Percentiles rank a stretch among this genome's conserved stretches.
Conservation (phyloP, 257 asterid species). For the Thymus mandschuricus region DNA sequence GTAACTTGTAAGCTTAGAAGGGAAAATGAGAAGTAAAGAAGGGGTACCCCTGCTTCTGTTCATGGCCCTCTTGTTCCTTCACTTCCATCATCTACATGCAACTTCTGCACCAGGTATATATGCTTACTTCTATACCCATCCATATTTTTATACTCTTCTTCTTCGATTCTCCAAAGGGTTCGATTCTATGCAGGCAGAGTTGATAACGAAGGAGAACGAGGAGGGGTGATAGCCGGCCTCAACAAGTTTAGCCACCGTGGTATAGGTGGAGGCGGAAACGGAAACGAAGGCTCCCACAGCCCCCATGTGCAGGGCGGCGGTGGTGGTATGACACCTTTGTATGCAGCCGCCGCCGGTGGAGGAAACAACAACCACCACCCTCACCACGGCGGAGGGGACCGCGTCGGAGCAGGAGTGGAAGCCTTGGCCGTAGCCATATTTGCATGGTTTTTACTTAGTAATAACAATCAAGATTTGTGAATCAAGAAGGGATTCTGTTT, state of each 20-base stretch:
- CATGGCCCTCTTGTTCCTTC: slow-evolving; percentile 32
- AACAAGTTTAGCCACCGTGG: slow-evolving; percentile 27
- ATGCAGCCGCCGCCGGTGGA: slow-evolving; percentile 40
- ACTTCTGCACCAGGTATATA: slow-evolving; percentile 35
- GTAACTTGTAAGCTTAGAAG: slow-evolving; percentile 1
- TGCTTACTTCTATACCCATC: too few species aligned
- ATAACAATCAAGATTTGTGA: background rate
- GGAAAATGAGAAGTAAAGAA: slow-evolving; percentile 36
- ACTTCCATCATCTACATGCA: slow-evolving; percentile 28
- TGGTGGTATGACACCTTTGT: slow-evolving; percentile 37
- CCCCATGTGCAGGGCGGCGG: slow-evolving; percentile 45
- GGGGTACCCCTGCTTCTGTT: slow-evolving; percentile 29
- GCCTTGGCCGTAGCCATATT: slow-evolving; percentile 29
- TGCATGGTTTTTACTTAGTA: slow-evolving; percentile 25
- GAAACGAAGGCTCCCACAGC: slow-evolving; percentile 30
- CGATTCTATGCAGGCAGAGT: background rate
- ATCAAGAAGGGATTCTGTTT: too few species aligned
- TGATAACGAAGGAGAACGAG: background rate
- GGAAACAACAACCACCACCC: slow-evolving; percentile 37
- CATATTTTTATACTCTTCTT: too few species aligned
- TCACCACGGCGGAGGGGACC: slow-evolving; percentile 41
- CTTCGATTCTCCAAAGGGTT: too few species aligned
- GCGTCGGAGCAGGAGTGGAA: slow-evolving; percentile 1
- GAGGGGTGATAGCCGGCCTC: slow-evolving; percentile 1
- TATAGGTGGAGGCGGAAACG: slow-evolving; percentile 35